Conservation (phyloP, 257 asterid species). For the Craterostigma plantagineum region DNA sequence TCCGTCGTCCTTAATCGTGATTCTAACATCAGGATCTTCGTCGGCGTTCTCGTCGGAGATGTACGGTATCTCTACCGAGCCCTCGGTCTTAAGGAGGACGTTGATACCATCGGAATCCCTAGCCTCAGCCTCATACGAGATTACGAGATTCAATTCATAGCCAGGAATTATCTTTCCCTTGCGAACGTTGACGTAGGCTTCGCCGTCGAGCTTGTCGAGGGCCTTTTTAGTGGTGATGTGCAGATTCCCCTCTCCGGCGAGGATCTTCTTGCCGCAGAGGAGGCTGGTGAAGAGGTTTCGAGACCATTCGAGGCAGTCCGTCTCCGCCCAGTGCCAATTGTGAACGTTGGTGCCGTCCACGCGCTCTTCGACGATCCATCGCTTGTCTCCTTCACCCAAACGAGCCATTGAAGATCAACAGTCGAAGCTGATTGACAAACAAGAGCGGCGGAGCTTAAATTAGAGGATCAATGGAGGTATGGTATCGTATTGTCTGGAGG, state of each 20-base stretch:
- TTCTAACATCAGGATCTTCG: slow-evolving; percentile 60
- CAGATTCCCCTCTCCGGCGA: slow-evolving; percentile 61
- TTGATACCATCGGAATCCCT: slow-evolving; percentile 39
- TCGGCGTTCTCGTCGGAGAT: slow-evolving; percentile 90
- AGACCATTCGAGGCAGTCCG: slow-evolving; percentile 81
- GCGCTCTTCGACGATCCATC: slow-evolving; percentile 96
- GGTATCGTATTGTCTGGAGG: too few species aligned
- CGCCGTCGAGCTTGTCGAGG: slow-evolving; percentile 51
- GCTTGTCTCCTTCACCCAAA: slow-evolving; percentile 81
- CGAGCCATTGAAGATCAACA: slow-evolving; percentile 33
- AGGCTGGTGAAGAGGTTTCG: slow-evolving; percentile 36
- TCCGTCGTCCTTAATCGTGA: slow-evolving; percentile 64
- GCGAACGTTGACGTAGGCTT: slow-evolving; percentile 84
- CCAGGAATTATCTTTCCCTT: slow-evolving; percentile 89
- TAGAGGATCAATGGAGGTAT: too few species aligned
- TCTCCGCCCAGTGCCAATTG: slow-evolving; percentile 98
- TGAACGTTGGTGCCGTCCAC: slow-evolving; percentile 93
- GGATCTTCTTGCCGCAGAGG: slow-evolving; percentile 27
- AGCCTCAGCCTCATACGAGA: slow-evolving; percentile 67
- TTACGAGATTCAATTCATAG: slow-evolving; percentile 42
- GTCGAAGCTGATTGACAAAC: too few species aligned
- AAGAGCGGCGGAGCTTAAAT: too few species aligned
- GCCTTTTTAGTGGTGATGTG: slow-evolving; percentile 26
- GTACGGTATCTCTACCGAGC: slow-evolving; percentile 66
- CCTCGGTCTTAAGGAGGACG: slow-evolving; percentile 32